These are phyloP conservation scores for Tolypocladium cylindrosporum DNA, from an alignment of 2,329 filamentous ascomycete genomes.

Conservation along the genomic window DNA sequence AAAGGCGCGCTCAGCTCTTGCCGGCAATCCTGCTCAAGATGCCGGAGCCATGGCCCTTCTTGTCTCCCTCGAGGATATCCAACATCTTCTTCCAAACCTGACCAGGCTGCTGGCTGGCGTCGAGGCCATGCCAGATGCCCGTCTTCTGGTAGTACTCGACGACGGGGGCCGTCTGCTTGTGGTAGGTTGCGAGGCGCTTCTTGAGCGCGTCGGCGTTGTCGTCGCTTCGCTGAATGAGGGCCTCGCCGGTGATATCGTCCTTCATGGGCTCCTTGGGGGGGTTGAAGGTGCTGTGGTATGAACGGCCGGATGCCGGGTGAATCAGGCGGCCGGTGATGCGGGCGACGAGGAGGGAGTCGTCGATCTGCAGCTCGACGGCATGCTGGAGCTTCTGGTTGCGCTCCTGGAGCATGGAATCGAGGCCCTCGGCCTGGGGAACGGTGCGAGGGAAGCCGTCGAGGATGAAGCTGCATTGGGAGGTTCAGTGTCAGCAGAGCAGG, in stretches of 20 bases:
- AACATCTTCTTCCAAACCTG: conserved; percentile 93
- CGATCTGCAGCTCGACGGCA: conserved; percentile 93
- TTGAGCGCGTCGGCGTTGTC: conserved; percentile 94
- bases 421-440: conserved; percentile 85
- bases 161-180: conserved; percentile 85
- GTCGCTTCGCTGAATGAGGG: conserved; percentile 89
- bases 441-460: conserved; percentile 98
- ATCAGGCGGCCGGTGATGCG: conserved; percentile 94
- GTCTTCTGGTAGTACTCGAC: conserved; percentile 96
- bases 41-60: conserved; percentile 24
- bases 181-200: conserved; percentile 90
- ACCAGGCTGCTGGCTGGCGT: conserved; percentile 91
- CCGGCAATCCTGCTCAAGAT: conserved; percentile 28
- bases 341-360: conserved; percentile 84
- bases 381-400: conserved; percentile 83
- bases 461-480: conserved; percentile 64
- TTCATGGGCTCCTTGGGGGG: conserved; percentile 90
- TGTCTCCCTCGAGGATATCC: conserved; percentile 63
- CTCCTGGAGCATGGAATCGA: conserved; percentile 79
- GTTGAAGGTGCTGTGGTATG: conserved; percentile 99
- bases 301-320: conserved; percentile 90
- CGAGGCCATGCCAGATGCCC: conserved; percentile 91
- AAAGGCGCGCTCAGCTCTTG: conserved; percentile 13
- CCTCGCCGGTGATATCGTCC: conserved; percentile 94
- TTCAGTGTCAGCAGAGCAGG: conserved; percentile 2